A percentile compares a stretch with the other conserved stretches of the same genome.
These are phyloP conservation scores for Phaffia tasmanica DNA, from an alignment of 768 basidiomycete genomes.

Conservation along the genomic window DNA sequence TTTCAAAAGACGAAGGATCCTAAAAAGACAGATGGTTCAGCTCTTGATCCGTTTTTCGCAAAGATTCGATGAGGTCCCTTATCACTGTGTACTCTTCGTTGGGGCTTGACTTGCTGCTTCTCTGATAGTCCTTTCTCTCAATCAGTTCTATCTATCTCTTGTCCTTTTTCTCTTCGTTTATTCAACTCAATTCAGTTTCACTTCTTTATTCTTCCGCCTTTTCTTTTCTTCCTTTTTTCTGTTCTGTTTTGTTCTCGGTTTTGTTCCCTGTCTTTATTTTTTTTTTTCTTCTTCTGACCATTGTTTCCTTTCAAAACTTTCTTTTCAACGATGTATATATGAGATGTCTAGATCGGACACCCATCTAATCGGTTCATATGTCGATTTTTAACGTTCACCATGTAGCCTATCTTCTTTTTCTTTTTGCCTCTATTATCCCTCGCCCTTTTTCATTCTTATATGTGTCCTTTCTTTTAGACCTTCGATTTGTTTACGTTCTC, in stretches of 20 bases:
- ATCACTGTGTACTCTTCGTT: not conserved
- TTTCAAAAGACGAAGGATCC: conserved; percentile 47
- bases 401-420: too few relatives aligned
- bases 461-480: too few relatives aligned
- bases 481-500: too few relatives aligned
- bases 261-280: not conserved
- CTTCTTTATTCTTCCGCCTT: not conserved
- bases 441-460: too few relatives aligned
- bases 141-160: not conserved
- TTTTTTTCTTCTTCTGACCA: not conserved
- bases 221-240: not conserved
- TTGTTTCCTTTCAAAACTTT: too few relatives aligned
- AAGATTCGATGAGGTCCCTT: conserved; percentile 19
- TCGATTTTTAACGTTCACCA: too few relatives aligned
- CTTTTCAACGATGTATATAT: too few relatives aligned
- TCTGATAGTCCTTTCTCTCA: not conserved
- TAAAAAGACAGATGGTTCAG: conserved; percentile 15
- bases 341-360: too few relatives aligned
- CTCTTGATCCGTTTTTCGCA: conserved; percentile 21
- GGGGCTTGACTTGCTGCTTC: not conserved
- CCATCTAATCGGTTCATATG: too few relatives aligned
- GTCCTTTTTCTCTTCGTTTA: not conserved
- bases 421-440: too few relatives aligned
- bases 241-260: not conserved
- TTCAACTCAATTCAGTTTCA: not conserved